Evolutionary conservation across 2,329 filamentous ascomycete species (phyloP).

Genomic region (Claviceps humidiphila): DNA sequence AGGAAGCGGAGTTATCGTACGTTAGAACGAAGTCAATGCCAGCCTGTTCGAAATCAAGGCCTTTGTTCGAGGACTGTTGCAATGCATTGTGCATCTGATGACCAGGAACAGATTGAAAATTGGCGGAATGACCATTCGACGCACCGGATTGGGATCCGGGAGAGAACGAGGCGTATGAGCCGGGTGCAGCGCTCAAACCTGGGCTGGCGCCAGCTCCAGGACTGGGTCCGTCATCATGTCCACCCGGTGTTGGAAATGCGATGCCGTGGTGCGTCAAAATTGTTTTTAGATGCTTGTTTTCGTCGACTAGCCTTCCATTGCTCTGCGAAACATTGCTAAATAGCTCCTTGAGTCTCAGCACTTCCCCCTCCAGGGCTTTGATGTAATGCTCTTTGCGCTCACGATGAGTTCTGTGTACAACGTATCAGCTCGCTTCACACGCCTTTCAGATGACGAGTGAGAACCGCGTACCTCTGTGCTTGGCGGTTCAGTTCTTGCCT

Average conservation of each 20-base stretch:
- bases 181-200: constrained; percentile 42
- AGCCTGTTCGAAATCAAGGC: constrained; percentile 63
- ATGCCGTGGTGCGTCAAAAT: constrained; percentile 42
- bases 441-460: not conserved
- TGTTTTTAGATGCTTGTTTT: constrained; percentile 62
- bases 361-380: constrained; percentile 83
- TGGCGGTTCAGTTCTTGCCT: constrained; percentile 91
- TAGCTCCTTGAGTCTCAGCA: constrained; percentile 77
- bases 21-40: constrained; percentile 85
- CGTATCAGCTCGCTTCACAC: not conserved
- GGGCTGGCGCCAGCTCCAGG: constrained; percentile 41
- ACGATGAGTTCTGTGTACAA: constrained; percentile 63
- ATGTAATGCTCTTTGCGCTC: constrained; percentile 96
- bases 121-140: constrained; percentile 18
- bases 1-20: constrained; percentile 51
- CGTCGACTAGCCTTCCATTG: constrained; percentile 60
- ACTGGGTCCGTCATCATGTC: constrained; percentile 29
- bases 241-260: constrained; percentile 15
- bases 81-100: constrained; percentile 18
- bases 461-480: constrained; percentile 63
- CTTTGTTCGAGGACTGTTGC: constrained; percentile 20
- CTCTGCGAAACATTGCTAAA: constrained; percentile 62
- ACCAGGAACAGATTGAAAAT: constrained; percentile 16
- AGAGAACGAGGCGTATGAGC: constrained; percentile 30
- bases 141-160: constrained; percentile 29